Evolutionary conservation across 805 yeast species (phyloP).

Genomic region (Cyberlindnera lachancei): DNA sequence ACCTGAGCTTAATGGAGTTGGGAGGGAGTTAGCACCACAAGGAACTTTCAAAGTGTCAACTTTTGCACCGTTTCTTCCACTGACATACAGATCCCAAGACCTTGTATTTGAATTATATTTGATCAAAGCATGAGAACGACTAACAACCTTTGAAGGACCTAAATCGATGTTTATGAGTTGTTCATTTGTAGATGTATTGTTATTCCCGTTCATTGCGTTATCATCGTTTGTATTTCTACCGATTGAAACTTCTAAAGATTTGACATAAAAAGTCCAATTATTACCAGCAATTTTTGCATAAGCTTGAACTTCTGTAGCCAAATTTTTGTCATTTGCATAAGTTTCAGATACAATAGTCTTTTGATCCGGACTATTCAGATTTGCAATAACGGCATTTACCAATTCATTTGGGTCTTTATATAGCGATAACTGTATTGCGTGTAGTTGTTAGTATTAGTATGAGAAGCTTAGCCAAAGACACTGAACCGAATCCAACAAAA

Average conservation of each 20-base stretch:
- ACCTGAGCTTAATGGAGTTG: slow-evolving; percentile 71
- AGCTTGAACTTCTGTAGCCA: slow-evolving; percentile 80
- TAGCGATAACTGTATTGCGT: slow-evolving; percentile 22
- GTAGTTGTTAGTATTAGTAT: slow-evolving; percentile 11
- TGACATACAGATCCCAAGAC: slow-evolving; percentile 77
- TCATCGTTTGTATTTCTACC: slow-evolving; percentile 68
- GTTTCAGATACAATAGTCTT: slow-evolving; percentile 65
- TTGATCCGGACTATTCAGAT: slow-evolving; percentile 64
- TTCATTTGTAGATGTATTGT: slow-evolving; percentile 1
- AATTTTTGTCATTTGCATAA: slow-evolving; percentile 65
- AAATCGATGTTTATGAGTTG: slow-evolving; percentile 67
- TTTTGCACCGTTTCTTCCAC: slow-evolving; percentile 91
- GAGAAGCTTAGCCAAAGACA: no score
- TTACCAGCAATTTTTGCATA: slow-evolving; percentile 93
- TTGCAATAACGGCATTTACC: slow-evolving; percentile 67
- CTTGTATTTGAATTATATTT: slow-evolving; percentile 67
- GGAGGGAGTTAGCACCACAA: slow-evolving; percentile 36
- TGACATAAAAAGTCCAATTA: slow-evolving; percentile 92
- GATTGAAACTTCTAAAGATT: slow-evolving; percentile 62
- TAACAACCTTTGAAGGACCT: slow-evolving; percentile 97
- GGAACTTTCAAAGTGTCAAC: slow-evolving; percentile 56
- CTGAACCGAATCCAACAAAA: no score
- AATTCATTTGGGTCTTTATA: slow-evolving; percentile 57
- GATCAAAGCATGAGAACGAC: slow-evolving; percentile 83
- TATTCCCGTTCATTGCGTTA: slow-evolving; percentile 7